Evolutionary conservation across 768 basidiomycete genomes (phyloP).

Genomic region (Leucosporidium yakuticum): DNA sequence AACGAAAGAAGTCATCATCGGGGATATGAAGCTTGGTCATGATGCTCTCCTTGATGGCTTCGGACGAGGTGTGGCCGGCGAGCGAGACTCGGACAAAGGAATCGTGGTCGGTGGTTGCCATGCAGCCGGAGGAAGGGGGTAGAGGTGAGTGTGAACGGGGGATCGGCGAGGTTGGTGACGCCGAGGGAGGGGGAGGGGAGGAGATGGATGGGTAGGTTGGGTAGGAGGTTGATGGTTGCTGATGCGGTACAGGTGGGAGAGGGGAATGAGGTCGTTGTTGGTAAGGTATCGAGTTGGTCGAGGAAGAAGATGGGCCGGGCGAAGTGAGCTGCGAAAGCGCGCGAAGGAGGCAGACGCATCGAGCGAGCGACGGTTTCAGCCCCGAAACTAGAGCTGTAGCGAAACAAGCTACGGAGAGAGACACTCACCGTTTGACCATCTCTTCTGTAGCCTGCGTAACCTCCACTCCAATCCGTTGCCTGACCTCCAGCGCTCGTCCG

Average conservation of each 20-base stretch:
- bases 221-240: neutral
- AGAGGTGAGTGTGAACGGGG: conserved; percentile 3
- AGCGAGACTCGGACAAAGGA: conserved; percentile 30
- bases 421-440: neutral
- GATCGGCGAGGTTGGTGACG: conserved; percentile 5
- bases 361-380: neutral
- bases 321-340: neutral
- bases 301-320: neutral
- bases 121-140: conserved; percentile 13
- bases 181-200: neutral
- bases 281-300: neutral
- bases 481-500: too few relatives aligned
- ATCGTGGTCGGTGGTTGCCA: conserved; percentile 36
- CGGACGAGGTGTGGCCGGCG: conserved; percentile 9
- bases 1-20: conserved; percentile 72
- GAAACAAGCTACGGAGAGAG: neutral
- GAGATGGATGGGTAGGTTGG: neutral
- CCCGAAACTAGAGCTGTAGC: neutral
- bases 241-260: neutral
- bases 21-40: conserved; percentile 56
- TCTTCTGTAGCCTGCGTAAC: too few relatives aligned
- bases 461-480: too few relatives aligned
- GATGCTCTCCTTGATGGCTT: conserved; percentile 33
- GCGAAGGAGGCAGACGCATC: neutral
- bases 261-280: conserved; percentile 5